Evolutionary conservation across 495 filamentous ascomycete species (phyloP).

Genomic region (Neurospora sp.): DNA sequence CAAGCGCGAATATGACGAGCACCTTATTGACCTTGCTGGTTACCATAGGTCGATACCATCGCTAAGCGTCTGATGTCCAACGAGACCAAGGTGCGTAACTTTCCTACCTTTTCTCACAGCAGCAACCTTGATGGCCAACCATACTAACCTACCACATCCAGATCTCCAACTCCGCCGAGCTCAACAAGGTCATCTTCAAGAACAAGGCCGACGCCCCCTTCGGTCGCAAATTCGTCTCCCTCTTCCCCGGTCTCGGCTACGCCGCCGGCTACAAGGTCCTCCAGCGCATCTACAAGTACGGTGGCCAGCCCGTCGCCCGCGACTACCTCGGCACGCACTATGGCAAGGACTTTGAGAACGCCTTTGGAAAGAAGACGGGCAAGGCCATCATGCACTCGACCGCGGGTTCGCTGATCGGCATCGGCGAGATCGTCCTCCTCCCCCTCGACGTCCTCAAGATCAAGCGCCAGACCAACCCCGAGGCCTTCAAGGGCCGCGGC

Average conservation of each 20-base stretch:
- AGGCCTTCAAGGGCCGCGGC: conserved; percentile 91
- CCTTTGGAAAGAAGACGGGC: conserved; percentile 91
- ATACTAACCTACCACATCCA: conserved; percentile 15
- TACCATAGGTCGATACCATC: conserved; percentile 82
- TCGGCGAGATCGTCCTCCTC: conserved; percentile 91
- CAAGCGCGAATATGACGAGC: not conserved
- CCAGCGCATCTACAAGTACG: conserved; percentile 98
- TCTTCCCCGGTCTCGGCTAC: conserved; percentile 95
- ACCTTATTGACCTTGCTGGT: conserved; percentile 11
- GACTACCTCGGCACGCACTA: conserved; percentile 82
- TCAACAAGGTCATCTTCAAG: conserved; percentile 91
- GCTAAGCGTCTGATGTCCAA: conserved; percentile 99
- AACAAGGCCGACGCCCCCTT: conserved; percentile 65
- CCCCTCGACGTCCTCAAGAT: conserved; percentile 98
- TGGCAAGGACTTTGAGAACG: conserved; percentile 68
- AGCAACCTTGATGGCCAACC: not conserved
- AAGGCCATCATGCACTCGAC: conserved; percentile 98
- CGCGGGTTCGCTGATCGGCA: conserved; percentile 90
- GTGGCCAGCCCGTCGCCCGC: conserved; percentile 89
- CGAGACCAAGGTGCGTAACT: conserved; percentile 51
- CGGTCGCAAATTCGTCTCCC: conserved; percentile 76
- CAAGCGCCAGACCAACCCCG: conserved; percentile 98
- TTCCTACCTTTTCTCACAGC: not conserved
- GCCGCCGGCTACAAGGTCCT: conserved; percentile 97
- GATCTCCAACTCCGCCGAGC: conserved; percentile 48